Base-by-base conservation (phyloP, 176 grass and related monocot genomes). In the Olyra latifolia region DNA sequence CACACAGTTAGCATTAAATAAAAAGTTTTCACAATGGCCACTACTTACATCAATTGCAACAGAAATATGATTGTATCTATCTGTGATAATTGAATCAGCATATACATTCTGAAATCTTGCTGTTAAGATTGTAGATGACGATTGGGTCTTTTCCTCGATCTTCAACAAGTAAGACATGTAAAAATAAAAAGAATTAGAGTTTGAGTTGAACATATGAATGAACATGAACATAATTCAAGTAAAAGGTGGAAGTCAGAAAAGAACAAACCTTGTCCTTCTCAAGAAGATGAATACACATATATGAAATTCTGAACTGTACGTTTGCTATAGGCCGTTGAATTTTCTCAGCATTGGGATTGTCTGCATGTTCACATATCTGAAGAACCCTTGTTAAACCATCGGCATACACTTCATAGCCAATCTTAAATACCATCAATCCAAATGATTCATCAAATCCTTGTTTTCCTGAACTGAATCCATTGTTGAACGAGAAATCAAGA, bases 321-420 rank as follows among this genome's bases (percentile, higher is more conserved):
- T 74, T 88, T 88, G 82, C 87, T 81, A 79, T 70, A 62, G 82
- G 69, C 38, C 42, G 27, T 80, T 71, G 85, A 55, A 88, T 85
- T 76, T 92, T 90, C 16, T 88, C 93, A 22, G 24, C 43, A 84
- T 86, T 92, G 54, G 75, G 79, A 74, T 74, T 80, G 45, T 88
- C 72, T 56, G 56, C 39, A 64, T 58, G 76, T 73, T 92, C 87
- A 84, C 84, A 88, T 77, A 96, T 86, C 52, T 85, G 81, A 65
- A 96, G 56, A 76, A 96, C 87, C 84, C 93, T 92, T 73, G 85
- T 78, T 79, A 90, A 84, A 82, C 93, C 90, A 83, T 96, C 90
- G 14, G 90, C 88, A 88, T 96, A 92, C 44, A 96, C 93, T 84
- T 96, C 93, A 55, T 96, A 96, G 13, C 93, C 93, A 81, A 92